phyloP scores from a whole-genome alignment of 306 rosid genomes.

The Corylus americana region DNA sequence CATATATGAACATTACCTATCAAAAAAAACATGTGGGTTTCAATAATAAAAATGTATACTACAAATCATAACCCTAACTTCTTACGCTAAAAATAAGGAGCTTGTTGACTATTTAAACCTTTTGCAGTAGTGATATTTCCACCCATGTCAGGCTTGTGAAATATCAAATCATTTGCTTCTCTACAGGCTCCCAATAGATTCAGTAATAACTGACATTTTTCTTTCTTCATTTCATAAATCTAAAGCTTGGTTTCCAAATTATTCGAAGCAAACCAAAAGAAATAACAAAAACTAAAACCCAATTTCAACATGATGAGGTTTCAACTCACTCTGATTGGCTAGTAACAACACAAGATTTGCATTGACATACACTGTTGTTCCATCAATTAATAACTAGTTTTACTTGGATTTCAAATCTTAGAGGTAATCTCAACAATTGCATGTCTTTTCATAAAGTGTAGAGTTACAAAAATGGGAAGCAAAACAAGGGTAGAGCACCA shows the following conservation, averaged over 20 bases:
- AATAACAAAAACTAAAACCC: background rate
- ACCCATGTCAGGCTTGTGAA: background rate
- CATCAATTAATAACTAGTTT: background rate
- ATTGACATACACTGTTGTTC: background rate
- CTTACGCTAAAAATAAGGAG: background rate
- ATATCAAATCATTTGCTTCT: background rate
- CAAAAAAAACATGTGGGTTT: too few relatives aligned
- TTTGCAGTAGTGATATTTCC: background rate
- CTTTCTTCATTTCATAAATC: background rate
- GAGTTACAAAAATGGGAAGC: background rate
- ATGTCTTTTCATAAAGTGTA: background rate
- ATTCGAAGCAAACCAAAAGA: background rate
- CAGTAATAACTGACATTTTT: too few relatives aligned
- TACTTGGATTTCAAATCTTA: background rate
- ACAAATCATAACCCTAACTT: background rate
- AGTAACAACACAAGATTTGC: background rate
- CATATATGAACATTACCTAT: too few relatives aligned
- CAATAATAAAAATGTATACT: background rate
- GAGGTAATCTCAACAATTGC: background rate
- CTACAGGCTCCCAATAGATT: background rate
- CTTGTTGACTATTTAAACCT: too few relatives aligned
- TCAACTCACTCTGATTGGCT: background rate
- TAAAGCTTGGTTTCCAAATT: background rate
- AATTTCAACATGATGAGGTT: background rate
- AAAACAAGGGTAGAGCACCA: background rate